These are phyloP conservation scores for Boletus rex-veris DNA, from an alignment of 768 basidiomycete genomes.

Conservation along the genomic window DNA sequence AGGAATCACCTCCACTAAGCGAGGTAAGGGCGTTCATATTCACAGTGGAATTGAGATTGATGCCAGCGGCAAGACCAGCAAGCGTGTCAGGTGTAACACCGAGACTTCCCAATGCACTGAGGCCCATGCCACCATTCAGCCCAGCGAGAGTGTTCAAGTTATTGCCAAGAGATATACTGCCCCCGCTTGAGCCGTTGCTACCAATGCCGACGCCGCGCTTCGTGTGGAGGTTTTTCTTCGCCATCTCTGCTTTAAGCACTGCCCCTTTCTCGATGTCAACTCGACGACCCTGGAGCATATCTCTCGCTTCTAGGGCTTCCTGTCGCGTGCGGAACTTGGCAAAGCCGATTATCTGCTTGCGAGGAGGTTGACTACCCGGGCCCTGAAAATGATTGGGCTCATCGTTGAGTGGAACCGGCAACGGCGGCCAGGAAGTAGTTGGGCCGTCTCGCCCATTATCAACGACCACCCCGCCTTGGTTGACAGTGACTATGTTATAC, in stretches of 20 bases:
- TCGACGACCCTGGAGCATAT: constrained; percentile 81
- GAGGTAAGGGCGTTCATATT: constrained; percentile 27
- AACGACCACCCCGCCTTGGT: constrained; percentile 80
- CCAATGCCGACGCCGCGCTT: constrained; percentile 84
- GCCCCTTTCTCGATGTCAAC: constrained; percentile 93
- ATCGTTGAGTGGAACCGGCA: constrained; percentile 30
- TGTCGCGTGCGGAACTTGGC: constrained; percentile 89
- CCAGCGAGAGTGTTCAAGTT: constrained; percentile 23
- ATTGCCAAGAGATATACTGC: constrained; percentile 27
- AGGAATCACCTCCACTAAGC: constrained; percentile 21
- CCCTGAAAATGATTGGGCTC: constrained; percentile 34
- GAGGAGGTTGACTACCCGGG: constrained; percentile 45
- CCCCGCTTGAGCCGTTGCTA: constrained; percentile 29
- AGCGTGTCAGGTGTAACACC: constrained; percentile 29
- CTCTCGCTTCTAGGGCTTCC: constrained; percentile 84
- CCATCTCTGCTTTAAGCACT: constrained; percentile 97
- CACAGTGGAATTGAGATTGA: constrained; percentile 27
- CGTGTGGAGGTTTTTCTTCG: constrained; percentile 98
- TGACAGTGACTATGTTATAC: constrained; percentile 79
- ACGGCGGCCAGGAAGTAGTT: constrained; percentile 64
- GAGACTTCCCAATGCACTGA: constrained; percentile 22
- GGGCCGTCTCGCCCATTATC: constrained; percentile 72
- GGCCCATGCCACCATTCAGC: constrained; percentile 28
- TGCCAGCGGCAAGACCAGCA: constrained; percentile 28
- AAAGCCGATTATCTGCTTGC: constrained; percentile 98